Evolutionary conservation across 139 green algal species (phyloP), one percentile per base, ranked within the genome.

Genomic region (Closterium sp.): DNA sequence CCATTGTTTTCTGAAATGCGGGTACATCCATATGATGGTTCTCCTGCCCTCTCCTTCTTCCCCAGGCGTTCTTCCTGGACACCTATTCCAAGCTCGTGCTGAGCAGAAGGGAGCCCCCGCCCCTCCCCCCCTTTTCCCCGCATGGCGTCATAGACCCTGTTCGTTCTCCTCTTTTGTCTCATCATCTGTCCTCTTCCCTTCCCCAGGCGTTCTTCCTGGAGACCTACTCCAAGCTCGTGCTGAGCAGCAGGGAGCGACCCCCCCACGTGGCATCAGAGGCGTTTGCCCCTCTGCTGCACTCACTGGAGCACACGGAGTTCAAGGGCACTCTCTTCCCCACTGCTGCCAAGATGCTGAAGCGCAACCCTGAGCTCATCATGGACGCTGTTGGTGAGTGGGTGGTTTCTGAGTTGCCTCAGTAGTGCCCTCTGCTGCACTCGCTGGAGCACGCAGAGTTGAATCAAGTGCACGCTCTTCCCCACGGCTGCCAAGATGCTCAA

Each of bases 341-440:
- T 9, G 90, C 90, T 7, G 31, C 88, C 13, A 87, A 88, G 21
- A 93, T 93, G 91, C 93, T 95, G 21, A 92, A 92, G 79, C 90
- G 92, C 9, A 93, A 85, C 50, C 92, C 92, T 32, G 92, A 95
- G 85, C 31, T 95, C 70, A 91, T 93, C 85, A 93, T 95, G 85
- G 88, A 88, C 31, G 90, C 92, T n/a, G 27, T 89, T 24, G 88
- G 92, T 89, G 45, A 93, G 91, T 30, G 21, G n/a, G 19, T 22
- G 11, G 11, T 21, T 31, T 3, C 4, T n/a, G 24, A 31, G 73
- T 24, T n/a, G n/a, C n/a, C n/a, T n/a, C n/a, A n/a, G n/a, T n/a
- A n/a, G n/a, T n/a, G n/a, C n/a, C n/a, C n/a, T 22, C 31, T 94
- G 31, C 73, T 95, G 42, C 70, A 85, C 28, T 70, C 27, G 27